Evolutionary conservation across 306 rosid genomes (phyloP).

Genomic region (Dalbergia oliveri): DNA sequence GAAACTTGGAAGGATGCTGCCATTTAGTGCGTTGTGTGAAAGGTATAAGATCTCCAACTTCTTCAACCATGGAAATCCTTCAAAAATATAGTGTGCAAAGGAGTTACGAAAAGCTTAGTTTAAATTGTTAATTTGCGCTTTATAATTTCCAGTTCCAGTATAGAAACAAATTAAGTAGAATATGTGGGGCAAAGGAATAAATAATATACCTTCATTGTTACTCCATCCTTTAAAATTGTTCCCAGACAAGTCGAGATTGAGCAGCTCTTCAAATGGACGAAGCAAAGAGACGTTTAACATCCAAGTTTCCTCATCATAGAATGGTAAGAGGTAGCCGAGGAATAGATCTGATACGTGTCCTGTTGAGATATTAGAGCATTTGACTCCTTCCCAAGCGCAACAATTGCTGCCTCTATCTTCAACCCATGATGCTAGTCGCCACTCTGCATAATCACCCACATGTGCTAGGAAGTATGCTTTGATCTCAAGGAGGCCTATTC

Average conservation of each 20-base stretch:
- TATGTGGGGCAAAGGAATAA: background rate
- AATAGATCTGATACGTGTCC: background rate
- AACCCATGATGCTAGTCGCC: no score
- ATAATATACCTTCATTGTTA: background rate
- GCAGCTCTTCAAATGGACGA: slow-evolving; percentile 31
- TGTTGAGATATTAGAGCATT: slow-evolving; percentile 9
- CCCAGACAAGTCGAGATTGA: background rate
- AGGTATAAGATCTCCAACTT: no score
- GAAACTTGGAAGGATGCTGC: background rate
- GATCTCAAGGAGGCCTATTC: no score
- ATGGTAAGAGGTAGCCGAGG: no score
- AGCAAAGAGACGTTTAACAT: slow-evolving; percentile 20
- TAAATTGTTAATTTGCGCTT: no score
- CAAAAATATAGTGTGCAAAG: no score
- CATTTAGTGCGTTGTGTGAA: no score
- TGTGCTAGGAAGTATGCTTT: no score
- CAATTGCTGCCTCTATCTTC: no score
- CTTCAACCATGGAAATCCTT: no score
- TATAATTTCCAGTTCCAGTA: no score
- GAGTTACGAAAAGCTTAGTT: no score
- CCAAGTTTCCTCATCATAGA: background rate
- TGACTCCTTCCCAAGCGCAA: slow-evolving; percentile 20
- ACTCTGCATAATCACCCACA: background rate
- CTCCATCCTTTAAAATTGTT: background rate
- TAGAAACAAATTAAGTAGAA: background rate